A percentile compares a stretch with the other conserved stretches of the same genome.
Conservation (phyloP, 345 rosid genomes). For the Salix dunnii region DNA sequence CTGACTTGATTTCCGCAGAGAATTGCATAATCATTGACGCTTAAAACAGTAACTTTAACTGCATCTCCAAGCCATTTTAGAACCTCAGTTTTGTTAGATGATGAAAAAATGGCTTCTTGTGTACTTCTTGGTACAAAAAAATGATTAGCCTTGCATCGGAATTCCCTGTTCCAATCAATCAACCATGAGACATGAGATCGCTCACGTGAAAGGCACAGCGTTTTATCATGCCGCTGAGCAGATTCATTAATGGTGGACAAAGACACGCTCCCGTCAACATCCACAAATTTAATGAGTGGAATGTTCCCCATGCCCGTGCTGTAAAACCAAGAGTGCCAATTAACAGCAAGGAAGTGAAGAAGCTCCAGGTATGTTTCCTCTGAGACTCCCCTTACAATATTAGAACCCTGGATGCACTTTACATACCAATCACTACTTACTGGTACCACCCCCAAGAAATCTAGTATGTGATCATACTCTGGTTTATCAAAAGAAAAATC, state of each 20-base stretch:
- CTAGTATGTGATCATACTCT: constrained; percentile 33
- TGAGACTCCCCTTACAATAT: constrained; percentile 43
- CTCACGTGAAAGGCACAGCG: constrained; percentile 21
- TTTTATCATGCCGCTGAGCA: too few relatives aligned
- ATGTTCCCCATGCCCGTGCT: constrained; percentile 29
- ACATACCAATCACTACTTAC: constrained; percentile 57
- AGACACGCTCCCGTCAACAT: constrained; percentile 28
- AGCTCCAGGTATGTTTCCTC: constrained; percentile 50
- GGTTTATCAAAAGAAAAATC: constrained; percentile 43
- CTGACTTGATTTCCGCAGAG: constrained; percentile 13
- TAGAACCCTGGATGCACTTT: constrained; percentile 53
- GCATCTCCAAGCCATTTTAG: constrained; percentile 41
- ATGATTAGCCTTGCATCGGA: constrained; percentile 26
- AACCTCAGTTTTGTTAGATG: constrained; percentile 17
- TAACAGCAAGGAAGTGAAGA: constrained; percentile 45
- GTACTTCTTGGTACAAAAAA: constrained; percentile 50
- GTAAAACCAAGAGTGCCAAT: constrained; percentile 44
- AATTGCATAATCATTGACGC: constrained; percentile 33
- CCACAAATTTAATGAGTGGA: constrained; percentile 52
- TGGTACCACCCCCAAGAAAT: constrained; percentile 45
- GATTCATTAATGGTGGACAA: constrained; percentile 35
- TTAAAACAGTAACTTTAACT: constrained; percentile 7
- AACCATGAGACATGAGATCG: constrained; percentile 36
- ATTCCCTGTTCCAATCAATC: constrained; percentile 52
- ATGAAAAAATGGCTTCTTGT: constrained; percentile 25